phyloP scores from a whole-genome alignment of 2,329 filamentous ascomycete genomes.

The Verticillium zaregamsianum region DNA sequence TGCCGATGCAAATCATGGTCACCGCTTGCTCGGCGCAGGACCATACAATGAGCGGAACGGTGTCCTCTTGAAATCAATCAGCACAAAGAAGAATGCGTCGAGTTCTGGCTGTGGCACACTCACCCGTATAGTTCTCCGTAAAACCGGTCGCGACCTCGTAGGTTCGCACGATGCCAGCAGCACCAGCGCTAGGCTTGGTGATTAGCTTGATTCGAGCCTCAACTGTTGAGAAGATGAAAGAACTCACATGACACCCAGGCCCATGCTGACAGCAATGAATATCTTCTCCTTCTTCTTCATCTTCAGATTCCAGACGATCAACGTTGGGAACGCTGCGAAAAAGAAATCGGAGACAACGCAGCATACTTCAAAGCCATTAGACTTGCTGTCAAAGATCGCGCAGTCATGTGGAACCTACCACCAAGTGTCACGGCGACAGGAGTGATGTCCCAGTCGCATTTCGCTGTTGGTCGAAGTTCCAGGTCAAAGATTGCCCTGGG shows the following conservation, averaged over 20 bases:
- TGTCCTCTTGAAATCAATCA: slow-evolving; percentile 21
- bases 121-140: slow-evolving; percentile 14
- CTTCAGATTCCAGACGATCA: slow-evolving; percentile 34
- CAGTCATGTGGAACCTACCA: slow-evolving; percentile 1
- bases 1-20: slow-evolving; percentile 11
- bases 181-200: slow-evolving; percentile 16
- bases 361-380: background rate
- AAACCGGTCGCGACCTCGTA: slow-evolving; percentile 22
- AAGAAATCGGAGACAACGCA: slow-evolving; percentile 29
- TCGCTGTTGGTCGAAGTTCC: slow-evolving; percentile 7
- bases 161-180: slow-evolving; percentile 21
- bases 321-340: slow-evolving; percentile 35
- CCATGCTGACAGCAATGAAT: slow-evolving; percentile 25
- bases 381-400: background rate
- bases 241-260: slow-evolving; percentile 16
- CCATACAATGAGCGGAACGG: slow-evolving; percentile 30
- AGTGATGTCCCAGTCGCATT: slow-evolving; percentile 11
- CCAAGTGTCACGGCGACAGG: slow-evolving; percentile 12
- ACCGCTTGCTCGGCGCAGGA: slow-evolving; percentile 31
- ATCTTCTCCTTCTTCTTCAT: slow-evolving; percentile 30
- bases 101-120: no score
- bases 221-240: background rate
- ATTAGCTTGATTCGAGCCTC: background rate
- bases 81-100: background rate
- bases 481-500: slow-evolving; percentile 11